Base-by-base conservation (phyloP, 768 basidiomycete species). In the Pisolithus microcarpus region DNA sequence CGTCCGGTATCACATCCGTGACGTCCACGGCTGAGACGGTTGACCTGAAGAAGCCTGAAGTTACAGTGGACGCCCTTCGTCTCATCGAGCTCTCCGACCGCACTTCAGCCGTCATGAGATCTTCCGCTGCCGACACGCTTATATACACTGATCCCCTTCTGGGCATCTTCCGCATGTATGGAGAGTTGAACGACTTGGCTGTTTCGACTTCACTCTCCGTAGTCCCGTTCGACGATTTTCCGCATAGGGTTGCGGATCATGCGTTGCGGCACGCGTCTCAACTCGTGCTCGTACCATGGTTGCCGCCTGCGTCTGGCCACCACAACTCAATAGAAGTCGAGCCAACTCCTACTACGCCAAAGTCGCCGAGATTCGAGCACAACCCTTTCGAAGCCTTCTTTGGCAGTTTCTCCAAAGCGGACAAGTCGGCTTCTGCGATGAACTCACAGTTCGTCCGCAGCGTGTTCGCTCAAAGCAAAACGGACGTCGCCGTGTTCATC, bases 391-490 rank as follows among this genome's bases (percentile, higher is more conserved):
- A 91, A 36, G 56, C 72, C 5, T 58, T 87, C 4, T 88, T 88
- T 51, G 69, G 70, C 6, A 54, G 58, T 37, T 47, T 59, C 15
- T 51, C 61, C 8, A 58, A 56, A 11, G 52, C 63, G 1, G 74
- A 76, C 49, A 71, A 66, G 42, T 72, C 79, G 0, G 64, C 78
- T 0, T 77, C 81, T 1, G 65, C 74, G 3, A 68, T 80, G 6
- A 90, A 96, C 59, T 85, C 92, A 0, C 83, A 86, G 36, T 95
- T 96, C 56, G 80, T 95, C 7, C 81, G 93, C 0, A 74, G 78
- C 9, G 82, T 96, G 13, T 94, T 96, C 57, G 70, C 79, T 1
- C 80, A 83, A 49, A 77, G 85, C 6, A 68, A 65, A 54, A 81
- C 73, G 18, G 90, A 97, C 59, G 87, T 95, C 19, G 91, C 84